Evolutionary conservation across 139 green algal genomes (phyloP), one percentile per base, ranked within the genome.

Genomic region (Eudorina sp.): DNA sequence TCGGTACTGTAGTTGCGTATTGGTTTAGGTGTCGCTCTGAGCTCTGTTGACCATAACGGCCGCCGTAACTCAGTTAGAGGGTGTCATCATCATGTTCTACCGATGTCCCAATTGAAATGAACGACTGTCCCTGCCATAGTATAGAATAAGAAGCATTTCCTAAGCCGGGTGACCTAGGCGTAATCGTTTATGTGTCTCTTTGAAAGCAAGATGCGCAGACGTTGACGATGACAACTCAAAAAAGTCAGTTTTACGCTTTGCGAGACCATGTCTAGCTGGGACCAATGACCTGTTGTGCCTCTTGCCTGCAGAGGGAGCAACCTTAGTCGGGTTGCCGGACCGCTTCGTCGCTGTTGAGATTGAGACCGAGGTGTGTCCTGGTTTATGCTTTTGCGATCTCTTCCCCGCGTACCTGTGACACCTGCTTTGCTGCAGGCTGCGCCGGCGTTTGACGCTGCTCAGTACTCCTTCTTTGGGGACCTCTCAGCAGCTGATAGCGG

Each of bases 381-480:
- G n/a, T n/a, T n/a, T 21, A 58, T 79, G 13, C 40, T 79, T 55
- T 53, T 48, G 38, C 25, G n/a, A n/a, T n/a, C n/a, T n/a, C n/a
- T n/a, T n/a, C n/a, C n/a, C n/a, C n/a, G n/a, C n/a, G n/a, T n/a
- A n/a, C n/a, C n/a, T n/a, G n/a, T n/a, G n/a, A n/a, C n/a, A n/a
- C n/a, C n/a, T 46, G 14, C 21, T 68, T 36, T 53, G 18, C 31
- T 48, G 48, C 34, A 83, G 75, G 75, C 51, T 48, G 13, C 48
- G 48, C 38, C 78, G 25, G 78, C 78, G 3, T 94, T 95, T 64
- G 90, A 93, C 79, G 93, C 93, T 4, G 73, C 66, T 2, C 88
- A 94, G 38, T 97, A 97, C 53, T 89, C 85, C 11, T 97, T 97
- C 79, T 97, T 97, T 62, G 95, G 94, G 29, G 90, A 94, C 41